A percentile compares a stretch with the other conserved stretches of the same genome.
Conservation (phyloP, 1,139 yeast genomes). For the Taphrina sp. region DNA sequence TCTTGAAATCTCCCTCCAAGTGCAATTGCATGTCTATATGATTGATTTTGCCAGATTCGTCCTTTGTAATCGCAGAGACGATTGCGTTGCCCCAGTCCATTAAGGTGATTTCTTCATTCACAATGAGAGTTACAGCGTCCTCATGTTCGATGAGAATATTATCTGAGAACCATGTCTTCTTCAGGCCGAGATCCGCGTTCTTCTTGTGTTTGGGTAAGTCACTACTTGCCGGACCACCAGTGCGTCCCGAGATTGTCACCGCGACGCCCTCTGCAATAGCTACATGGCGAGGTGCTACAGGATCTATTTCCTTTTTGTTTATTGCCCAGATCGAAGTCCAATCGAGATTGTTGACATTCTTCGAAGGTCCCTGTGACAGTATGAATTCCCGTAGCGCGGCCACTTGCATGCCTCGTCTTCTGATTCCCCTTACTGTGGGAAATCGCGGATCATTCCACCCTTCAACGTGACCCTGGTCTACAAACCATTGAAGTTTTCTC, state of each 20-base stretch:
- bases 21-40: conserved; percentile 76
- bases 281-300: conserved; percentile 91
- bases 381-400: conserved; percentile 93
- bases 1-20: conserved; percentile 95
- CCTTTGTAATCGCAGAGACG: conserved; percentile 64
- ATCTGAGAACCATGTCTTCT: conserved; percentile 68
- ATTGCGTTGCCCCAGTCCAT: conserved; percentile 99
- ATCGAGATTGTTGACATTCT: conserved; percentile 90
- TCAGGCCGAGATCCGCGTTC: conserved; percentile 85
- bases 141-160: conserved; percentile 78
- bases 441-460: conserved; percentile 99
- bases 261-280: conserved; percentile 66
- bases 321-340: conserved; percentile 97
- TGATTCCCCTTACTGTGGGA: conserved; percentile 90
- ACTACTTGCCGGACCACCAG: conserved; percentile 70
- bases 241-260: conserved; percentile 46
- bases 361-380: conserved; percentile 93
- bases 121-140: conserved; percentile 70
- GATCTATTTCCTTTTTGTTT: conserved; percentile 94
- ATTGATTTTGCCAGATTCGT: conserved; percentile 56
- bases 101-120: conserved; percentile 82
- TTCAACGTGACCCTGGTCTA: conserved; percentile 75
- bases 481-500: conserved; percentile 98
- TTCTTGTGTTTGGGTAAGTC: conserved; percentile 91
- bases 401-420: conserved; percentile 99